phyloP scores from a whole-genome alignment of 2,329 filamentous ascomycete genomes.

The Aureobasidium sp. region DNA sequence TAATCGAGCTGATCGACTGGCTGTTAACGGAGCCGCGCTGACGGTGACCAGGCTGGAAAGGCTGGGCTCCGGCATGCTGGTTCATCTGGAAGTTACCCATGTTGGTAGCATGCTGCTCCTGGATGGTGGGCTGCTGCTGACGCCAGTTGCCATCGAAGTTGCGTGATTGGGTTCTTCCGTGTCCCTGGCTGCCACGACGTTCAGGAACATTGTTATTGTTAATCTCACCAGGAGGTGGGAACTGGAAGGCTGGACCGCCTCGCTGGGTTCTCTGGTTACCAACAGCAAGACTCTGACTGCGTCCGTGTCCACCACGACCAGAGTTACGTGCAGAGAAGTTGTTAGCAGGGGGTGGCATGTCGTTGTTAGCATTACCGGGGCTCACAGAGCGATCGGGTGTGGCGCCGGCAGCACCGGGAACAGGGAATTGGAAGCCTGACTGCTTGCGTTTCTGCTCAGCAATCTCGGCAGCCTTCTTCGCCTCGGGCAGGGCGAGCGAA shows the following conservation, averaged over 20 bases:
- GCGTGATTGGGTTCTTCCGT: constrained; percentile 73
- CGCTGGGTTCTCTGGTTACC: constrained; percentile 54
- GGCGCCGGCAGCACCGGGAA: constrained; percentile 54
- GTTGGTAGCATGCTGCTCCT: constrained; percentile 36
- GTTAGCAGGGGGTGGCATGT: constrained; percentile 14
- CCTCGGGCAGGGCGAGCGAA: constrained; percentile 87
- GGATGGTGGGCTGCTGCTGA: constrained; percentile 56
- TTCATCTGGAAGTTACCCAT: constrained; percentile 60
- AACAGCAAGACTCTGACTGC: constrained; percentile 86
- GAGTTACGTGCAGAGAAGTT: constrained; percentile 24
- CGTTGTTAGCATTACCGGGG: constrained; percentile 37
- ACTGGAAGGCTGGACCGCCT: constrained; percentile 62
- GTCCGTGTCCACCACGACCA: constrained; percentile 41
- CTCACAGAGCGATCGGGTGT: constrained; percentile 46
- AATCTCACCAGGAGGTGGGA: constrained; percentile 49
- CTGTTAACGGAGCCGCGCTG: constrained; percentile 75
- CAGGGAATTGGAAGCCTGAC: constrained; percentile 89
- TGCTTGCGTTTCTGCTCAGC: constrained; percentile 95
- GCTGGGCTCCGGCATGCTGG: constrained; percentile 59
- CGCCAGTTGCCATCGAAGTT: constrained; percentile 99
- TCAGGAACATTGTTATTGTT: constrained; percentile 51
- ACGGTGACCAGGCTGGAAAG: constrained; percentile 90
- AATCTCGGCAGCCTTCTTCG: constrained; percentile 93
- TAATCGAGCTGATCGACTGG: constrained; percentile 69
- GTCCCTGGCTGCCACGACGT: constrained; percentile 68